These are phyloP conservation scores for Cytospora schulzeri DNA, from an alignment of 2,329 filamentous ascomycete species.

Conservation along the genomic window DNA sequence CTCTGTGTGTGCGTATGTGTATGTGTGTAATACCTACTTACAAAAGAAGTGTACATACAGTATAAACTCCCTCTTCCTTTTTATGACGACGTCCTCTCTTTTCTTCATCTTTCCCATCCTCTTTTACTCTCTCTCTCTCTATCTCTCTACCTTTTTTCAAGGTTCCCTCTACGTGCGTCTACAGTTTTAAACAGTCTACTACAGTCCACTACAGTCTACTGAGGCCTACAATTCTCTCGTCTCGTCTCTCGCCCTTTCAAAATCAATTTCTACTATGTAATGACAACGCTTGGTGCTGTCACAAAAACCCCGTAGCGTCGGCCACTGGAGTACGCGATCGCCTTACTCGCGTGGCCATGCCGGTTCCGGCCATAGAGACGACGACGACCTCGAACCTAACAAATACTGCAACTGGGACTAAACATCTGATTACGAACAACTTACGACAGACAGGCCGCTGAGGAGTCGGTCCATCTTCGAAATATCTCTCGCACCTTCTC, in stretches of 20 bases:
- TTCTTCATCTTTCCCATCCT: background rate
- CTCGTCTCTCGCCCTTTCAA: background rate
- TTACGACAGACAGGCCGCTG: background rate
- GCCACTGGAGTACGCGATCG: constrained; percentile 7
- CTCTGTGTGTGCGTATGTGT: no score
- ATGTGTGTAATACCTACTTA: no score
- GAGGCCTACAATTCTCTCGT: no score
- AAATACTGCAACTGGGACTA: background rate
- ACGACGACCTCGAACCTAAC: constrained; percentile 2
- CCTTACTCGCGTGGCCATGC: constrained; percentile 25
- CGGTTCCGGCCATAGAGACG: constrained; percentile 19
- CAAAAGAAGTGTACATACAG: background rate
- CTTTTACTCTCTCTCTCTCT: background rate
- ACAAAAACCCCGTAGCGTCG: constrained; percentile 19
- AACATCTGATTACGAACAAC: background rate
- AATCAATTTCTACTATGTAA: constrained; percentile 3
- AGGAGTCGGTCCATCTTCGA: background rate
- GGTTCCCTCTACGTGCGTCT: background rate
- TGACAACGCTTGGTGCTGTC: constrained; percentile 8
- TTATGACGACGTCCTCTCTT: background rate
- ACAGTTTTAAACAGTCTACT: background rate
- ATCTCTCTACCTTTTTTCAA: background rate
- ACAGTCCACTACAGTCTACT: background rate
- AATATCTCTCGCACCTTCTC: background rate
- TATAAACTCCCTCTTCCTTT: background rate